Base-by-base conservation (phyloP, 2,329 filamentous ascomycete genomes). In the Clonostachys byssicola region DNA sequence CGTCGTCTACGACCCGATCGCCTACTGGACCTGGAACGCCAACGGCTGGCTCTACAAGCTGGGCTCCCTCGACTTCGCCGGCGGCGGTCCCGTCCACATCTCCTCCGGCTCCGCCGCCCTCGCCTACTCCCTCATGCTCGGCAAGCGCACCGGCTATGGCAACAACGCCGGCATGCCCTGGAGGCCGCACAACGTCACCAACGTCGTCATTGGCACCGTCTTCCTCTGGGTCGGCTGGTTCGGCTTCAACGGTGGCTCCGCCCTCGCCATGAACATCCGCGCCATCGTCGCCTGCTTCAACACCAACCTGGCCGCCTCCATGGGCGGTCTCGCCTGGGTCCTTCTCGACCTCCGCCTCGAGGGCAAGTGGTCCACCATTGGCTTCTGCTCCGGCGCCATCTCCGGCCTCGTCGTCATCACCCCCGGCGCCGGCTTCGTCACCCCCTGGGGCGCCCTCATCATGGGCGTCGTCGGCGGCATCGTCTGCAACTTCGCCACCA, bases 171-270 rank as follows among this genome's bases (percentile, higher is more conserved):
- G 81, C 41, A 77, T 83, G 5, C 80, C 82, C 5, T 86, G 86
- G 70, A 77, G 80, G 34, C 85, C 86, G 9, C 86, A 90, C 66
- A 89, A 88, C 60, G 83, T 88, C 41, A 88, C 85, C 49, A 75
- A 88, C 56, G 83, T 89, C 53, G 82, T 89, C 43, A 74, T 90
- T 42, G 86, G 87, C 18, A 89, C 87, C 5, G 78, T 85, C 23
- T 79, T 86, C 66, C 77, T 96, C 44, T 96, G 92, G 92, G 88
- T 96, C 42, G 91, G 92, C 49, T 96, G 91, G 92, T 94, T 96
- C 63, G 92, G 92, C 43, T 96, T 96, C 81, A 96, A 96, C 67
- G 91, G 89, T 46, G 92, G 92, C 52, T 80, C 86, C 5, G 92
- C 90, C 3, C 76, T 95, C 40, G 78, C 81, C 49, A 88, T 89